phyloP scores from a whole-genome alignment of 1,284 basidiomycete species.

The Lignosus rhinocerotis region DNA sequence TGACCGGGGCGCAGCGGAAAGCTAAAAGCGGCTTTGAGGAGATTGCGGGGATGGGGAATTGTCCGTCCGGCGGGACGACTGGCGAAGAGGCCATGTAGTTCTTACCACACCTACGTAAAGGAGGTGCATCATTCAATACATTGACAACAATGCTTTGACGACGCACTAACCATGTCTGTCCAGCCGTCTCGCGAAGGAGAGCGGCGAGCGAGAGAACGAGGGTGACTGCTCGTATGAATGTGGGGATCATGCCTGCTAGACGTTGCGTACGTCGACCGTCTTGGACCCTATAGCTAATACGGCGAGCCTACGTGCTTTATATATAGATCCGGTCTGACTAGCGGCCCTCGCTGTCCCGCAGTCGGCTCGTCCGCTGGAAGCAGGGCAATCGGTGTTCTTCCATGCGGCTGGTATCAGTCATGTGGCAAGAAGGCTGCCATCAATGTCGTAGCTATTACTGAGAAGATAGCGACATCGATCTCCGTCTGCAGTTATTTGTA shows the following conservation, averaged over 20 bases:
- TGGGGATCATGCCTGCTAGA: not conserved
- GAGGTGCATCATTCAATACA: no score
- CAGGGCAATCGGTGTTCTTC: not conserved
- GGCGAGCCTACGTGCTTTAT: not conserved
- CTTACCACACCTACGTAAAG: slow-evolving; percentile 59
- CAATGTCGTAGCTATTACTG: not conserved
- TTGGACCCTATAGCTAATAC: not conserved
- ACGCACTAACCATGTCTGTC: not conserved
- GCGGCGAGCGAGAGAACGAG: not conserved
- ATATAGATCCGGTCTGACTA: not conserved
- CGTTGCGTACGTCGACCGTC: not conserved
- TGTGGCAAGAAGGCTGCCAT: not conserved
- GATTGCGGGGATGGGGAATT: slow-evolving; percentile 53
- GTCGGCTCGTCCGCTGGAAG: not conserved
- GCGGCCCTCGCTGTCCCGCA: not conserved
- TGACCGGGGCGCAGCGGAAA: slow-evolving; percentile 65
- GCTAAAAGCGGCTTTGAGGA: slow-evolving; percentile 58
- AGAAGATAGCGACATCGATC: no score
- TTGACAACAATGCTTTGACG: no score
- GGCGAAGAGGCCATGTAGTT: slow-evolving; percentile 56
- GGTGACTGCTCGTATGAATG: not conserved
- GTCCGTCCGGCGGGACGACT: slow-evolving; percentile 56
- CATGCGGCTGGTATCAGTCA: slow-evolving; percentile 3
- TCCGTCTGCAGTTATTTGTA: no score
- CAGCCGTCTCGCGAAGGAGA: not conserved